Percentiles rank a stretch among this genome's conserved stretches.
Conservation (phyloP, 139 green algal species). For the Tetratostichococcus sp. region DNA sequence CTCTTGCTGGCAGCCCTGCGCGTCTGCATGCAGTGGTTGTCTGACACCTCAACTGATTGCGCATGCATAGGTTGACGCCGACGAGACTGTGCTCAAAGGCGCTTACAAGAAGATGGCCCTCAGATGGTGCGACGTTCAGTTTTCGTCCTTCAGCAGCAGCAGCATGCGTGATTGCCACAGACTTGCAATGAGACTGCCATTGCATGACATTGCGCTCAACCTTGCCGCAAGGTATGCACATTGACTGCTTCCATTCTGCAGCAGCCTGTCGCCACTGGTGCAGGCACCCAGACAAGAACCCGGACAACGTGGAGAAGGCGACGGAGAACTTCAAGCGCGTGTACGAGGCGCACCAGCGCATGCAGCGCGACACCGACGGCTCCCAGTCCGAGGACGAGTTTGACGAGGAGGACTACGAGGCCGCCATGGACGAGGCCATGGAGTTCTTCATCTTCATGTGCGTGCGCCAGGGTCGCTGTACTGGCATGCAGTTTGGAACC, state of each 20-base stretch:
- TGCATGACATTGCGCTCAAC: no score
- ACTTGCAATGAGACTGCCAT: no score
- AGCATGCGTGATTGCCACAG: neutral
- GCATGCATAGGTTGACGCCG: neutral
- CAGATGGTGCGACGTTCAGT: conserved; percentile 20
- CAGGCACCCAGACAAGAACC: conserved; percentile 52
- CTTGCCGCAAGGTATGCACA: no score
- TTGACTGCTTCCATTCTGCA: no score
- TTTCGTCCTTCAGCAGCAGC: neutral
- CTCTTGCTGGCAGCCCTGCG: neutral
- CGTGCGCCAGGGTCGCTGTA: neutral
- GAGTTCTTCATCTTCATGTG: conserved; percentile 15
- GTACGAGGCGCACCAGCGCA: conserved; percentile 10
- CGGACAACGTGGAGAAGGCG: conserved; percentile 18
- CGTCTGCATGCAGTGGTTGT: no score
- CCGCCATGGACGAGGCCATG: conserved; percentile 14
- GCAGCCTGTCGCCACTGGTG: neutral
- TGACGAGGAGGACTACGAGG: conserved; percentile 30
- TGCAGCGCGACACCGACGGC: conserved; percentile 1
- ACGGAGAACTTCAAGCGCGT: conserved; percentile 28
- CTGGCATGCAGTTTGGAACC: neutral
- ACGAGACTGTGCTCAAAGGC: conserved; percentile 23
- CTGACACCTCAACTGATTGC: neutral
- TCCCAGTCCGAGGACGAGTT: neutral
- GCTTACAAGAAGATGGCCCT: conserved; percentile 32